Base-by-base conservation (phyloP, 352 stramenopile species). In the Phytophthora sp. region DNA sequence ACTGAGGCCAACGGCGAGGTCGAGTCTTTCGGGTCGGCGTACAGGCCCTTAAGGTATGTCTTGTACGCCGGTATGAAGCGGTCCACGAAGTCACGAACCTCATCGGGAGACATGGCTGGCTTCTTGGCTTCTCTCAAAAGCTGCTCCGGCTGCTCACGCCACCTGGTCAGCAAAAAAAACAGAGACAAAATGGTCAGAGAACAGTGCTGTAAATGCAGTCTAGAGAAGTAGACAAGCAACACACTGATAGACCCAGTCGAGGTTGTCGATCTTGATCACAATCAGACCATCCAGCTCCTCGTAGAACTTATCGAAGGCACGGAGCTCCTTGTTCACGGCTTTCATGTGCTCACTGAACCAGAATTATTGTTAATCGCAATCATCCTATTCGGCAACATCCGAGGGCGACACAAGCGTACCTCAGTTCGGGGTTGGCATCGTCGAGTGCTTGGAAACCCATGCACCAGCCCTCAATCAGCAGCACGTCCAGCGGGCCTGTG, bases 21-120 rank as follows among this genome's bases (percentile, higher is more conserved):
- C 18, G 31, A 67, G 26, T 62, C 39, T 30, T 65, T 67, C 15
- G 76, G 68, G 24, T 74, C 66, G 13, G 52, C 64, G 73, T 96
- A 95, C 36, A 96, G 69, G 0, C 31, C 63, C 15, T 69, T 58
- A 15, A 94, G 56, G 55, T 94, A 96, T 9, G 78, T 71, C 29
- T 86, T 72, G 73, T 96, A 96, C 23, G 82, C 73, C 12, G 89
- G 87, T 84, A 96, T 93, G 66, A 91, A 96, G 62, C 89, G 86
- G 57, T 95, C 84, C 39, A 96, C 83, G 69, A 96, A 96, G 71
- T 94, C 86, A 29, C 77, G 77, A 42, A 96, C 84, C 64, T 94
- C 69, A 30, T 76, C 73, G 12, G 73, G 41, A 3, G 80, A 86
- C 55, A 95, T 76, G 15, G 82, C 84, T 41, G 84, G 77, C 41